Conservation (phyloP, 2,329 filamentous ascomycete genomes). For the Ophiostoma montium region DNA sequence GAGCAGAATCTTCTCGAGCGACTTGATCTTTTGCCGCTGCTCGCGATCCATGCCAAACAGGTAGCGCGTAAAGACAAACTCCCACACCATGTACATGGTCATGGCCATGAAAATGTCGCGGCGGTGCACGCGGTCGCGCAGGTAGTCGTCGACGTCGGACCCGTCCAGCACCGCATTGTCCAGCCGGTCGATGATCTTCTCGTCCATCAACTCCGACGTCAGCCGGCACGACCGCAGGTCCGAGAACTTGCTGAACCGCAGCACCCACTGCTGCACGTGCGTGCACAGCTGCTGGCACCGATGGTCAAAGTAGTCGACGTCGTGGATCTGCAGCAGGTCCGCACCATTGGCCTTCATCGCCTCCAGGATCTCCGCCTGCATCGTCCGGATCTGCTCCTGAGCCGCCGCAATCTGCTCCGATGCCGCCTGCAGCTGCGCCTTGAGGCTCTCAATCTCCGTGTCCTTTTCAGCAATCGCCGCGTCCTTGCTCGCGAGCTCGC, state of each 20-base stretch:
- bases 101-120: slow-evolving; percentile 97
- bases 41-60: slow-evolving; percentile 98
- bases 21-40: slow-evolving; percentile 93
- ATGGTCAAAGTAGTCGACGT: slow-evolving; percentile 91
- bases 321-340: slow-evolving; percentile 58
- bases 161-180: slow-evolving; percentile 93
- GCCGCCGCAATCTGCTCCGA: slow-evolving; percentile 41
- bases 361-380: slow-evolving; percentile 44
- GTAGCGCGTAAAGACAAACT: slow-evolving; percentile 95
- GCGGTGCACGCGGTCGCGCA: slow-evolving; percentile 74
- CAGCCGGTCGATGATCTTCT: slow-evolving; percentile 84
- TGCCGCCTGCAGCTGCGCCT: slow-evolving; percentile 62
- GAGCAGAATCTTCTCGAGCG: slow-evolving; percentile 76
- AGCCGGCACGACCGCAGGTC: slow-evolving; percentile 78
- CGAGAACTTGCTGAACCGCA: slow-evolving; percentile 95
- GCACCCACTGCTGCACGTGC: slow-evolving; percentile 93
- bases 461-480: slow-evolving; percentile 48
- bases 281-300: slow-evolving; percentile 91
- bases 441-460: slow-evolving; percentile 64
- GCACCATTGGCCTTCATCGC: slow-evolving; percentile 41
- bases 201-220: slow-evolving; percentile 73
- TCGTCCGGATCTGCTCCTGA: slow-evolving; percentile 43
- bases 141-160: slow-evolving; percentile 77
- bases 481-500: background rate
- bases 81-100: slow-evolving; percentile 98